Base-by-base conservation (phyloP, 2,329 filamentous ascomycete genomes). In the Trichoderma semiorbis region DNA sequence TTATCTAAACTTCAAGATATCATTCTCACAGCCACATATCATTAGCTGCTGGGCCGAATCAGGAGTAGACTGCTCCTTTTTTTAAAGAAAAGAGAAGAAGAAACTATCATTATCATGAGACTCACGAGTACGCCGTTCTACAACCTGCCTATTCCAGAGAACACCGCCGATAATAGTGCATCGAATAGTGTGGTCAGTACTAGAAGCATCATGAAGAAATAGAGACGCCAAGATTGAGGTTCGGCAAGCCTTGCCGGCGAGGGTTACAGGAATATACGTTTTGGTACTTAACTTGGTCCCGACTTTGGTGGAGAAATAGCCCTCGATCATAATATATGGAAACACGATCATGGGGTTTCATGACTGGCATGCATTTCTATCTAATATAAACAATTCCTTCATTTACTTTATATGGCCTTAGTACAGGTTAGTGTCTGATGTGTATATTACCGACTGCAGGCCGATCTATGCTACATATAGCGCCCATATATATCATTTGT, bases 131-230 rank as follows among this genome's bases (percentile, higher is more conserved):
- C 14, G 5, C 8, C 36, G 24, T 55, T 34, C 16, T 57, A 39
- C 50, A 57, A 67, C 64, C 64, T 67, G 64, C 64, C 64, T 67
- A 67, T 67, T 67, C 36, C 11, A 57, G 50, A 39, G 64, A 57
- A 21, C 47, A 39, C 28, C 47, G 11, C 64, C 64, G 64, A 39
- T 55, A 7, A 57, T 10, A 67, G 16, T 5, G 30, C 4, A 24
- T 32, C 16, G 8, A 57, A 57, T 28, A 32, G 30, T 28, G 32
- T 67, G 16, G 30, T 39, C 16, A 39, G 10, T 39, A 28, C 6
- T 39, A 21, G 64, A 67, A 67, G 32, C 64, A 57, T 57, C 21
- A 26, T 16, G 12, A 26, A n/a, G 24, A 55, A 16, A 36, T 30
- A 66, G 21, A 39, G 16, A 57, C 14, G 28, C 16, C 16, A 26